A percentile compares a stretch with the other conserved stretches of the same genome.
Conservation (phyloP, 306 rosid species). For the cucumber (Cucumis sativus) region DNA sequence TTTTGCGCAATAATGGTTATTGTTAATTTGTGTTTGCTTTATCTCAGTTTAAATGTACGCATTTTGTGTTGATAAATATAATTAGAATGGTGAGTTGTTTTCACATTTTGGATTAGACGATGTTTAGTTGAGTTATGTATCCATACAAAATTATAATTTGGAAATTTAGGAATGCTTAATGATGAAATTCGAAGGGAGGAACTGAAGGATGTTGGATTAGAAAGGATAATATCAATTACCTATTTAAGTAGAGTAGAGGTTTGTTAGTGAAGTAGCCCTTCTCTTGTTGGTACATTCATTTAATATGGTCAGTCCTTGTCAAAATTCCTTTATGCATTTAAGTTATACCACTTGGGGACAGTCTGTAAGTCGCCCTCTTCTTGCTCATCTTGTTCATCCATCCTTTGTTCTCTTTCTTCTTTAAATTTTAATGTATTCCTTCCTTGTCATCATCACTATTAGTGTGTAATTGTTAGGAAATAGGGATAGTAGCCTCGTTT, state of each 20-base stretch:
- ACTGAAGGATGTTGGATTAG: background rate
- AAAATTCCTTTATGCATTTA: background rate
- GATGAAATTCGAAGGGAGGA: background rate
- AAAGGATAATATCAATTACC: background rate
- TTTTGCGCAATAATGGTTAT: background rate
- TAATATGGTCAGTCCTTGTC: background rate
- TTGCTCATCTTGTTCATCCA: background rate
- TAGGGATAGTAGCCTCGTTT: background rate
- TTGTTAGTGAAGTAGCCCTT: background rate
- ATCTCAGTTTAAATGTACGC: background rate
- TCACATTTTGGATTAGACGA: background rate
- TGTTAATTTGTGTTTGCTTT: background rate
- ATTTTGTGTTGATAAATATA: background rate
- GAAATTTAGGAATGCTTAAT: background rate
- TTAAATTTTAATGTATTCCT: background rate
- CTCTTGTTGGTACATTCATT: background rate
- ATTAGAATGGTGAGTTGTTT: background rate
- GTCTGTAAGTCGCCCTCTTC: background rate
- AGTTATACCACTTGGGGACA: background rate
- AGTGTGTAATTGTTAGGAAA: background rate
- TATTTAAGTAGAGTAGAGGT: background rate
- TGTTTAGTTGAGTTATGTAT: background rate
- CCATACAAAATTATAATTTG: background rate
- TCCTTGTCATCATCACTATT: background rate
- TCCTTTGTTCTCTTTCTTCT: background rate